Evolutionary conservation across 2,329 filamentous ascomycete species (phyloP).

Genomic region (Scedosporium dehoogii): DNA sequence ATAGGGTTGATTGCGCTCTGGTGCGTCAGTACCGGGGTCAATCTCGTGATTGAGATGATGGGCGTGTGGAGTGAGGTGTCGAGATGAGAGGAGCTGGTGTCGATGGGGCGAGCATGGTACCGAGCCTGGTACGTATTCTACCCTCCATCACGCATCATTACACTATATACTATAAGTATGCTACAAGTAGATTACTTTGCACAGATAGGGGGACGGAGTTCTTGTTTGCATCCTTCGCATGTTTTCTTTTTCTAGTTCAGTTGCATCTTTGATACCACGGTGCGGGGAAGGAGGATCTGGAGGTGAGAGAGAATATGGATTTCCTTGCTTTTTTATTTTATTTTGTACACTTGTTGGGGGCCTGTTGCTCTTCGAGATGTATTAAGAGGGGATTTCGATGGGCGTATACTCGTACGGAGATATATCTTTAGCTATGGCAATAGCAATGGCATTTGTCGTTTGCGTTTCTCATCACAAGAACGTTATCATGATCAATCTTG

Average conservation of each 20-base stretch:
- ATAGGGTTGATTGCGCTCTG: slow-evolving; percentile 72
- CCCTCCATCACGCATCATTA: too few species aligned
- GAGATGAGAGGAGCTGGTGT: not conserved
- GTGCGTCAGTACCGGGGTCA: slow-evolving; percentile 68
- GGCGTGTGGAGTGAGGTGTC: slow-evolving; percentile 36
- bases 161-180: not conserved
- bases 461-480: not conserved
- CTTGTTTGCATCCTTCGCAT: not conserved
- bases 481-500: too few species aligned
- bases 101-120: not conserved
- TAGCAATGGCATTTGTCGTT: not conserved
- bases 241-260: not conserved
- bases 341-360: not conserved
- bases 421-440: not conserved
- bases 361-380: not conserved
- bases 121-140: not conserved
- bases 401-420: not conserved
- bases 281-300: not conserved
- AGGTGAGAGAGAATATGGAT: not conserved
- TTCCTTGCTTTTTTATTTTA: not conserved
- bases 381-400: not conserved
- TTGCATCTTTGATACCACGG: not conserved
- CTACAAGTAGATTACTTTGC: not conserved
- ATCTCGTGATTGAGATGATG: slow-evolving; percentile 69
- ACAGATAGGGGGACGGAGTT: not conserved